A percentile compares a stretch with the other conserved stretches of the same genome.
Conservation (phyloP, 805 yeast species). For the Ogataea allantospora region DNA sequence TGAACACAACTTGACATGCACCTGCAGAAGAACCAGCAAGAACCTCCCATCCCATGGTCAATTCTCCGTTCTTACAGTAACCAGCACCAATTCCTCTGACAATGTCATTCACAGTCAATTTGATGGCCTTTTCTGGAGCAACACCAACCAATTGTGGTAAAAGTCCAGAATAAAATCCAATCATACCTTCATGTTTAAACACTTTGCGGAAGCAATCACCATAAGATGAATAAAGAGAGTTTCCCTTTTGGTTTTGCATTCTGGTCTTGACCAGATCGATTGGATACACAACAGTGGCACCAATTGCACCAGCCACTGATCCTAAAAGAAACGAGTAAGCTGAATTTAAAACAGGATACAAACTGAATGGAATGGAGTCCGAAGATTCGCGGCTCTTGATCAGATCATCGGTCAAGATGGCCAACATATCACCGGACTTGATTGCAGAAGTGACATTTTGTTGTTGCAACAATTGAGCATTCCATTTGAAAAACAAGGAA, state of each 20-base stretch:
- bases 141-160: conserved; percentile 95
- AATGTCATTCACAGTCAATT: conserved; percentile 88
- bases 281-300: conserved; percentile 97
- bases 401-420: conserved; percentile 52
- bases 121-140: conserved; percentile 97
- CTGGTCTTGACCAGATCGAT: conserved; percentile 94
- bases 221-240: conserved; percentile 71
- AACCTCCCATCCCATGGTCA: conserved; percentile 63
- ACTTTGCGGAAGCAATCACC: conserved; percentile 84
- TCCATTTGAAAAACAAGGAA: conserved; percentile 37
- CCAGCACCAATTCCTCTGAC: conserved; percentile 69
- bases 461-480: conserved; percentile 28
- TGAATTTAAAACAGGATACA: conserved; percentile 76
- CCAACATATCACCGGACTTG: conserved; percentile 32
- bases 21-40: conserved; percentile 94
- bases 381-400: conserved; percentile 47
- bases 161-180: conserved; percentile 88
- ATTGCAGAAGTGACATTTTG: conserved; percentile 27
- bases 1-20: conserved; percentile 92
- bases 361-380: conserved; percentile 39
- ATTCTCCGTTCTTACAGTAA: conserved; percentile 46
- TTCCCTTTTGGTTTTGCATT: conserved; percentile 90
- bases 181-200: conserved; percentile 69
- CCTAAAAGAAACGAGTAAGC: conserved; percentile 86
- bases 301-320: conserved; percentile 94